Evolutionary conservation across 2,329 filamentous ascomycete genomes (phyloP).

Genomic region (Rutstroemia sydowiana): DNA sequence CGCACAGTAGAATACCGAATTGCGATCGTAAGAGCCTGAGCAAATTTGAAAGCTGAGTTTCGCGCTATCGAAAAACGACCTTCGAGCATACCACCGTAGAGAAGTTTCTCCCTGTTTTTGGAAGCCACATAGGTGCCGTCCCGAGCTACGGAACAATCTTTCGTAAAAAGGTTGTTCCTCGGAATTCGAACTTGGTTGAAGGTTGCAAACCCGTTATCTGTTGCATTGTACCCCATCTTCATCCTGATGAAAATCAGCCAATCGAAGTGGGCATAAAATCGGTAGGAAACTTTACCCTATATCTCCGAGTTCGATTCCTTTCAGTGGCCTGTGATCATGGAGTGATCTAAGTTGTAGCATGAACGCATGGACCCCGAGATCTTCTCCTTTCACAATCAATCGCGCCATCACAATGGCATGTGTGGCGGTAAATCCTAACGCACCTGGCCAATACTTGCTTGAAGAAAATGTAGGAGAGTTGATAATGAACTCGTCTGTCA

Average conservation of each 20-base stretch:
- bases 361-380: not conserved
- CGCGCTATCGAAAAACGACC: slow-evolving; percentile 27
- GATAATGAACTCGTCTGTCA: slow-evolving; percentile 28
- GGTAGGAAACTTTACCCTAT: not conserved
- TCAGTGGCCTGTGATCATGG: not conserved
- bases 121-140: slow-evolving; percentile 26
- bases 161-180: slow-evolving; percentile 28
- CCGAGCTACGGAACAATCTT: slow-evolving; percentile 26
- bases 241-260: slow-evolving; percentile 17
- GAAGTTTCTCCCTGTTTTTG: slow-evolving; percentile 29
- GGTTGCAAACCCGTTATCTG: slow-evolving; percentile 31
- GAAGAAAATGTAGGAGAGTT: slow-evolving; percentile 26
- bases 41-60: slow-evolving; percentile 24
- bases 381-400: slow-evolving; percentile 20
- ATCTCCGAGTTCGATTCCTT: not conserved
- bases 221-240: slow-evolving; percentile 24
- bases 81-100: slow-evolving; percentile 28
- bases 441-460: slow-evolving; percentile 30
- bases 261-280: not conserved
- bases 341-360: not conserved
- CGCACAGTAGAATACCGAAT: slow-evolving; percentile 30
- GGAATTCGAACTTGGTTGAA: slow-evolving; percentile 31
- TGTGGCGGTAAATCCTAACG: slow-evolving; percentile 21
- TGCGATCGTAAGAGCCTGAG: slow-evolving; percentile 31
- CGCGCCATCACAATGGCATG: slow-evolving; percentile 29